These are phyloP conservation scores for Penicillium roqueforti DNA, from an alignment of 495 filamentous ascomycete genomes.

Conservation along the genomic window DNA sequence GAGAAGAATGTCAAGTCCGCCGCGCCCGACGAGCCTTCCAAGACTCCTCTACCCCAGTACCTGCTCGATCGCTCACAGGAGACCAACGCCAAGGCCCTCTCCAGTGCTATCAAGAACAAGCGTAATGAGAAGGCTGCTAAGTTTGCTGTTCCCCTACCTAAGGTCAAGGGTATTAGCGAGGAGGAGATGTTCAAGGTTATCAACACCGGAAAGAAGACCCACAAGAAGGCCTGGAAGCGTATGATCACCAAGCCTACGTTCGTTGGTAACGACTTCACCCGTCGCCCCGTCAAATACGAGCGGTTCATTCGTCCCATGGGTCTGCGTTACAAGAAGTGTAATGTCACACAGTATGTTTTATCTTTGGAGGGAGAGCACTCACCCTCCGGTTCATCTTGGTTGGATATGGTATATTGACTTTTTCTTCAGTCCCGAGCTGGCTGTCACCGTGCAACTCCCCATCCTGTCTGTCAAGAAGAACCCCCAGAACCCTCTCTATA, in stretches of 20 bases:
- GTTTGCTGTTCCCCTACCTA: slow-evolving; percentile 89
- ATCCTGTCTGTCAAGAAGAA: slow-evolving; percentile 98
- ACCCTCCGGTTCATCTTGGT: background rate
- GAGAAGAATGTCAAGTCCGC: slow-evolving; percentile 92
- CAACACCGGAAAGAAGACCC: slow-evolving; percentile 84
- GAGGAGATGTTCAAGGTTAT: slow-evolving; percentile 99
- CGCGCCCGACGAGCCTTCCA: slow-evolving; percentile 66
- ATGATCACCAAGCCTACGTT: slow-evolving; percentile 93
- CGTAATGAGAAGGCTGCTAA: slow-evolving; percentile 90
- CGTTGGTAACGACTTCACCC: slow-evolving; percentile 86
- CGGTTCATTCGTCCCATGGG: slow-evolving; percentile 78
- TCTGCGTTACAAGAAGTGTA: slow-evolving; percentile 88
- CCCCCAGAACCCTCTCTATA: slow-evolving; percentile 91
- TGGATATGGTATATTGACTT: slow-evolving; percentile 15
- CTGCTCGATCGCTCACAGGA: slow-evolving; percentile 84
- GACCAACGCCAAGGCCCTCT: slow-evolving; percentile 84
- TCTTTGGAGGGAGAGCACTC: background rate
- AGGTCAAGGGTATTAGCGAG: slow-evolving; percentile 88
- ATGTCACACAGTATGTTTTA: slow-evolving; percentile 64
- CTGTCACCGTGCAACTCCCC: slow-evolving; percentile 86
- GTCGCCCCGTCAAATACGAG: slow-evolving; percentile 93
- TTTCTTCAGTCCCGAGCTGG: slow-evolving; percentile 59
- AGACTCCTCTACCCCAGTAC: slow-evolving; percentile 76
- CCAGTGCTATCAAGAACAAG: slow-evolving; percentile 82
- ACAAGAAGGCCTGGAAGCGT: slow-evolving; percentile 84